phyloP scores from a whole-genome alignment of 148 eudicot genomes.

The Spergularia bocconei region DNA sequence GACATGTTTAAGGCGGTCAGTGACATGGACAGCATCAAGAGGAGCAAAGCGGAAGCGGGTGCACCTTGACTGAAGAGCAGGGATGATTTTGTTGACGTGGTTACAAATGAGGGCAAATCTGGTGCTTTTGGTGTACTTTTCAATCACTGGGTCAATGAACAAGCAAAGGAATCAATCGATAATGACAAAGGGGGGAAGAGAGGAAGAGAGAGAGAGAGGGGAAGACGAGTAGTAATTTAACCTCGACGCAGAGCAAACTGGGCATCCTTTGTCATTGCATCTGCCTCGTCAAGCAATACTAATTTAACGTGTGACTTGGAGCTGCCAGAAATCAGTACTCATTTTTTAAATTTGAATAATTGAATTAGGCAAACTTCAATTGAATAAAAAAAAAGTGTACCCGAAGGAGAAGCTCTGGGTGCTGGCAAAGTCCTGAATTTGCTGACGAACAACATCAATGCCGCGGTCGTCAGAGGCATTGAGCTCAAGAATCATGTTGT shows the following conservation, averaged over 20 bases:
- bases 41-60: slow-evolving; percentile 98
- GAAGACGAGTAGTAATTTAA: slow-evolving; percentile 6
- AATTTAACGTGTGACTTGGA: slow-evolving; percentile 76
- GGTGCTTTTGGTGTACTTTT: slow-evolving; percentile 90
- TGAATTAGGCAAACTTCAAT: no score
- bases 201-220: neutral
- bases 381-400: slow-evolving; percentile 27
- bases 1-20: slow-evolving; percentile 81
- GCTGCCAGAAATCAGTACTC: no score
- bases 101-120: slow-evolving; percentile 92
- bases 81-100: slow-evolving; percentile 92
- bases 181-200: neutral
- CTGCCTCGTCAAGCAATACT: slow-evolving; percentile 93
- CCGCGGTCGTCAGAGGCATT: slow-evolving; percentile 99
- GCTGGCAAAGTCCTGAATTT: slow-evolving; percentile 98
- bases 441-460: slow-evolving; percentile 94
- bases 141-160: slow-evolving; percentile 64
- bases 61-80: slow-evolving; percentile 94
- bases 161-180: slow-evolving; percentile 6
- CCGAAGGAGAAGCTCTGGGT: slow-evolving; percentile 96
- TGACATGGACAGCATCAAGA: slow-evolving; percentile 76
- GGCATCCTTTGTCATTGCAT: slow-evolving; percentile 99
- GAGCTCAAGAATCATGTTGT: slow-evolving; percentile 88
- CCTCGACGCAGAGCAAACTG: slow-evolving; percentile 99
- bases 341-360: no score